Base-by-base conservation (phyloP, 306 rosid species). In the Cotoneaster glaucophyllus region DNA sequence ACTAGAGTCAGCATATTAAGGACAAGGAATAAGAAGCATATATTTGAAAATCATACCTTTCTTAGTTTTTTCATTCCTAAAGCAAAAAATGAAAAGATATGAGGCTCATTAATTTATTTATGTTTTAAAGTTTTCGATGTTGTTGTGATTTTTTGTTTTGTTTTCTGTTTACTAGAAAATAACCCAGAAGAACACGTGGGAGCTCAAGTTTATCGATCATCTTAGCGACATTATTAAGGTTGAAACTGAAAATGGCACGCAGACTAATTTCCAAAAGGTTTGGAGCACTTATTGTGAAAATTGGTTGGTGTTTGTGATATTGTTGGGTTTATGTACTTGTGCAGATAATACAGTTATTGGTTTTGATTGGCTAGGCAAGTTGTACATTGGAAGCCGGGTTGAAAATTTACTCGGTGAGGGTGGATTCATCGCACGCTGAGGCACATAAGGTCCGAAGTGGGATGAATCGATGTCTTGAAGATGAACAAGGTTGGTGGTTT, bases 381-480 rank as follows among this genome's bases (percentile, higher is more conserved):
- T 95, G 97, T 85, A 95, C 99, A 63, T 90, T 95, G 79, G 98
- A 95, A 91, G 98, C 98, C n/a, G 97, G 97, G 70, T 96, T 95
- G 67, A 95, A 88, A 82, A 92, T 95, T 75, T 90, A 87, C 82
- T 85, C 96, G 50, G 43, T 89, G 53, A 81, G 98, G 83, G 97
- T 95, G 83, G 98, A 95, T 79, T 92, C 98, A 0, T 96, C 89
- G 80, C 98, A 95, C 56, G 88, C 97, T 22, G 98, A 92, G 83
- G 97, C 98, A 14, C 92, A 90, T 83, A 95, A 95, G 84, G 92
- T 95, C 67, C 92, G 90, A 76, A 89, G 93, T 50, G 90, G 97
- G 81, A 92, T 95, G 96, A 92, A 95, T 77, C 87, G 97, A 83
- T 90, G 93, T 43, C 96, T 85, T 77, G 97, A 90, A 82, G 85